Conservation (phyloP, 495 filamentous ascomycete genomes). For the Penicillium egyptiacum region DNA sequence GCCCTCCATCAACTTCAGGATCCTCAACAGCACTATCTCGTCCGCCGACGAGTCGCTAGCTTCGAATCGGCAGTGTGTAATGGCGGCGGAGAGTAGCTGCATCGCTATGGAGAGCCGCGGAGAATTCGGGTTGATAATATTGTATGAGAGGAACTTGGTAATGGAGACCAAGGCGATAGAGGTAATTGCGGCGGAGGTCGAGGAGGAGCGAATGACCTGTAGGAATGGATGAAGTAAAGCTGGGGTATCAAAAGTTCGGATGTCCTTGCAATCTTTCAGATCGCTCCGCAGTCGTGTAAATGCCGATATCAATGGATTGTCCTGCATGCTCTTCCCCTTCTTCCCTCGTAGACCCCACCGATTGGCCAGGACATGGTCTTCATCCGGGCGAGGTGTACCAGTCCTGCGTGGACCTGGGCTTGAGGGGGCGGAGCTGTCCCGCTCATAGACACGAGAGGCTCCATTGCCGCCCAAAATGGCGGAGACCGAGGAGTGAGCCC, state of each 20-base stretch:
- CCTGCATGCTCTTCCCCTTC: conserved; percentile 97
- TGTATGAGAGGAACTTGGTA: conserved; percentile 95
- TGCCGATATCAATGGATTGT: conserved; percentile 94
- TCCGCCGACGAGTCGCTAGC: conserved; percentile 92
- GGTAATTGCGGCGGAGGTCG: conserved; percentile 93
- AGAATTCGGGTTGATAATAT: conserved; percentile 78
- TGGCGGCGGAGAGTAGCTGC: conserved; percentile 90
- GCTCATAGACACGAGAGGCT: conserved; percentile 49
- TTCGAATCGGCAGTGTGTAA: conserved; percentile 97
- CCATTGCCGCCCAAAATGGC: conserved; percentile 86
- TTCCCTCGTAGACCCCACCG: conserved; percentile 92
- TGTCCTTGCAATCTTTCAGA: conserved; percentile 90
- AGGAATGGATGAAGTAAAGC: conserved; percentile 92
- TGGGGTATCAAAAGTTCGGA: conserved; percentile 84
- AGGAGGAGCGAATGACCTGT: conserved; percentile 94
- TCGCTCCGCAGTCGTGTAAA: conserved; percentile 89
- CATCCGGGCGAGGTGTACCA: conserved; percentile 29
- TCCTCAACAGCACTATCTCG: conserved; percentile 90
- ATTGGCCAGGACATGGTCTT: conserved; percentile 57
- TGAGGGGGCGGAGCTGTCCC: conserved; percentile 40
- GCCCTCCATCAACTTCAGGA: conserved; percentile 95
- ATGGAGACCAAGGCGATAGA: conserved; percentile 93
- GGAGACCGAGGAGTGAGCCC: conserved; percentile 94
- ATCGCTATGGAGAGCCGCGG: conserved; percentile 86
- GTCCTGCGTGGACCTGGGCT: conserved; percentile 42